phyloP scores from a whole-genome alignment of 2,329 filamentous ascomycete species.

The Blastomyces gilchristii region DNA sequence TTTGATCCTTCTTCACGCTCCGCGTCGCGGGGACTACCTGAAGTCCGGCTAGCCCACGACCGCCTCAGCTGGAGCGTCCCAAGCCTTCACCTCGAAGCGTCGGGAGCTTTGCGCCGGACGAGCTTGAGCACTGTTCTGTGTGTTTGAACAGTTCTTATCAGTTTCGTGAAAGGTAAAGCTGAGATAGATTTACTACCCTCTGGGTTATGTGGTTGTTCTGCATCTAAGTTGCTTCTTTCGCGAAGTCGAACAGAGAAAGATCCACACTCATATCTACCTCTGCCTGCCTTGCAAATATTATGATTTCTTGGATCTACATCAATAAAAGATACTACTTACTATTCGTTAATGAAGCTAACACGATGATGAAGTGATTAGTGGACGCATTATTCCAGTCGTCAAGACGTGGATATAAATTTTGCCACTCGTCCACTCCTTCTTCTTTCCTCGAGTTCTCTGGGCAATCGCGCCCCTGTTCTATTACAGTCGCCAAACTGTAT shows the following conservation, averaged over 20 bases:
- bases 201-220: constrained; percentile 15
- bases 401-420: constrained; percentile 12
- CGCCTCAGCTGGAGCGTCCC: constrained; percentile 19
- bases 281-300: constrained; percentile 7
- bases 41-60: constrained; percentile 31
- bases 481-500: constrained; percentile 53
- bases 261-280: constrained; percentile 14
- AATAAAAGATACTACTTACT: constrained; percentile 13
- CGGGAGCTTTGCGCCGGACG: constrained; percentile 17
- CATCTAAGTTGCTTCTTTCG: constrained; percentile 9
- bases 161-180: constrained; percentile 30
- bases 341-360: constrained; percentile 24
- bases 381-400: constrained; percentile 19
- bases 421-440: constrained; percentile 17
- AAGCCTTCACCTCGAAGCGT: constrained; percentile 19
- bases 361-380: constrained; percentile 24
- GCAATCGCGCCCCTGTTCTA: constrained; percentile 3
- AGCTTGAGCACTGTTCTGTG: constrained; percentile 9
- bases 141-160: constrained; percentile 1
- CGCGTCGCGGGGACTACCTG: constrained; percentile 31
- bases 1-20: constrained; percentile 1
- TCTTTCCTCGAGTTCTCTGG: constrained; percentile 4
- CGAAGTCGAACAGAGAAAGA: constrained; percentile 11
- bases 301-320: constrained; percentile 1
- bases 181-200: constrained; percentile 20